Percentiles rank a stretch among this genome's conserved stretches.
Conservation (phyloP, 2,329 filamentous ascomycete species). For the Verticillium dahliae region DNA sequence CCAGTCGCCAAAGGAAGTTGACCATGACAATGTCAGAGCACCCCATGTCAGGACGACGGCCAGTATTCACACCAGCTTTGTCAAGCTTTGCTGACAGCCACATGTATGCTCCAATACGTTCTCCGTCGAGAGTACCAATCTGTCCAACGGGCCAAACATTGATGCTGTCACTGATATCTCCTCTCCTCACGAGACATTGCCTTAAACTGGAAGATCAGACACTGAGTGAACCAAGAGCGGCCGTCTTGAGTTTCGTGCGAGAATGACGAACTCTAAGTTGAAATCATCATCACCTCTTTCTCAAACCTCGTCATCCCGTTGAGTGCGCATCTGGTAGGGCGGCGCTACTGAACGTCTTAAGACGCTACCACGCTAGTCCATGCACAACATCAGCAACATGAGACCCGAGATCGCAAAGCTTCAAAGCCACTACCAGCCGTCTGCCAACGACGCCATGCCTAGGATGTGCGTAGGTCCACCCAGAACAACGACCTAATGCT, state of each 20-base stretch:
- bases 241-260: neutral
- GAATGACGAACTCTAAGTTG: neutral
- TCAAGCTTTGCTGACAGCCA: too few species aligned
- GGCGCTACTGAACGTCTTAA: neutral
- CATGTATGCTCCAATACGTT: too few species aligned
- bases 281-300: neutral
- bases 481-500: neutral
- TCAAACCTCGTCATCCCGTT: neutral
- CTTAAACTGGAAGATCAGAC: neutral
- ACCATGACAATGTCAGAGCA: neutral
- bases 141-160: neutral
- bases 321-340: neutral
- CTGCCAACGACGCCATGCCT: neutral
- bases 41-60: too few species aligned
- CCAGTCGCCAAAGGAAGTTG: neutral
- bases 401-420: neutral
- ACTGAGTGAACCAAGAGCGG: neutral
- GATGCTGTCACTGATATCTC: neutral
- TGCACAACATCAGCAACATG: neutral
- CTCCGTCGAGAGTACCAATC: too few species aligned
- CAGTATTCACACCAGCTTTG: too few species aligned
- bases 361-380: neutral
- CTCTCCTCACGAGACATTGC: neutral
- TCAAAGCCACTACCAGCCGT: neutral
- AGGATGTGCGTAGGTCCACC: neutral